These are phyloP conservation scores for Apiospora hydei DNA, from an alignment of 2,329 filamentous ascomycete species.

Conservation along the genomic window DNA sequence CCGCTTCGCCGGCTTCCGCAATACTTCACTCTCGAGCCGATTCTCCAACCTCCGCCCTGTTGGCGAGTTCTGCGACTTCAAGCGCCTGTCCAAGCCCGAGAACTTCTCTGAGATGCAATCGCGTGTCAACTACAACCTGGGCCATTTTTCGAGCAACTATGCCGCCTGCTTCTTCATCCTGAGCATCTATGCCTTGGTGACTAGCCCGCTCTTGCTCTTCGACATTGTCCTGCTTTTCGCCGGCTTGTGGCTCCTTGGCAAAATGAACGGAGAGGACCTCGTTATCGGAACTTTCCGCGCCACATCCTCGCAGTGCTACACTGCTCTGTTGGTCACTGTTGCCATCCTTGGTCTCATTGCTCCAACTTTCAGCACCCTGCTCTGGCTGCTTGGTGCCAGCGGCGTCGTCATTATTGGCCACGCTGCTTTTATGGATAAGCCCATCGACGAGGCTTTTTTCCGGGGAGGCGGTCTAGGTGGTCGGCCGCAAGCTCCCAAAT, in stretches of 20 bases:
- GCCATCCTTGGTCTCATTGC: conserved; percentile 86
- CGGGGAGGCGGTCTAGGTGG: conserved; percentile 99
- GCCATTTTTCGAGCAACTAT: conserved; percentile 99
- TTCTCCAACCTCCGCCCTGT: conserved; percentile 93
- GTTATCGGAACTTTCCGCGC: conserved; percentile 84
- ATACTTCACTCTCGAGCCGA: conserved; percentile 78
- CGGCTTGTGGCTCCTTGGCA: conserved; percentile 91
- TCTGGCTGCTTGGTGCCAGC: conserved; percentile 96
- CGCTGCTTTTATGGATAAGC: conserved; percentile 95
- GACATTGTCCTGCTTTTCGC: conserved; percentile 87
- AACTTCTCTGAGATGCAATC: conserved; percentile 92
- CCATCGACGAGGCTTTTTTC: conserved; percentile 99
- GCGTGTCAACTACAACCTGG: conserved; percentile 95
- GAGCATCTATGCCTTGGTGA: conserved; percentile 92
- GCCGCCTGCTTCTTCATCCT: conserved; percentile 92
- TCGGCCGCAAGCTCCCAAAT: conserved; percentile 99
- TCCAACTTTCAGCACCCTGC: conserved; percentile 81
- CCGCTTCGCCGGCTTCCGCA: conserved; percentile 83
- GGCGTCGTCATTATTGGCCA: conserved; percentile 95
- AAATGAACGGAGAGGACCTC: conserved; percentile 86
- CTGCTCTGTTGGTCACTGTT: conserved; percentile 80
- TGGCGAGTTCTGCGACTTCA: conserved; percentile 94
- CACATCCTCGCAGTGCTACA: conserved; percentile 94
- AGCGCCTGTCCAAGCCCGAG: conserved; percentile 91
- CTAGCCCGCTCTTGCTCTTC: conserved; percentile 86